These are phyloP conservation scores for Alectoria sarmentosa DNA, from an alignment of 495 filamentous ascomycete genomes.

Conservation along the genomic window DNA sequence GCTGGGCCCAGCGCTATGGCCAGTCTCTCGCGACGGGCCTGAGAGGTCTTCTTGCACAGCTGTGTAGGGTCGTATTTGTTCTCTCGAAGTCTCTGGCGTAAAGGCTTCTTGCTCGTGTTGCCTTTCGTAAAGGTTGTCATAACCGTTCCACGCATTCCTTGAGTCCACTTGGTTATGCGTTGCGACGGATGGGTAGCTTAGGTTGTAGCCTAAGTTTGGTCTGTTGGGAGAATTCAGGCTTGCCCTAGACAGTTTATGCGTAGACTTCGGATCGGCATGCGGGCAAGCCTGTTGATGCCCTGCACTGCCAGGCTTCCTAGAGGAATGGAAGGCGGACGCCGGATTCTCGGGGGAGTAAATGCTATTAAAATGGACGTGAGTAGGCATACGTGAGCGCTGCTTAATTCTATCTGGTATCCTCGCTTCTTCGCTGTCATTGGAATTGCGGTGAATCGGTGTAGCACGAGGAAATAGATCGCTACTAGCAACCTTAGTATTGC, in stretches of 20 bases:
- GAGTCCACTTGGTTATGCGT: not conserved
- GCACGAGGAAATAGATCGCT: not conserved
- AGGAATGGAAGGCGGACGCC: not conserved
- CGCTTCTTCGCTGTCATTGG: not conserved
- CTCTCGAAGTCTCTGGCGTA: not conserved
- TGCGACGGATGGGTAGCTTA: not conserved
- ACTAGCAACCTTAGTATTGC: not conserved
- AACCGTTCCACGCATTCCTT: constrained; percentile 20
- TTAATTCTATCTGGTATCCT: not conserved
- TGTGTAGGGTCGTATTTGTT: not conserved
- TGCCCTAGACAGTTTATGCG: not conserved
- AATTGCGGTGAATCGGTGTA: not conserved
- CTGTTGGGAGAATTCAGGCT: not conserved
- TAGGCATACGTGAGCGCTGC: not conserved
- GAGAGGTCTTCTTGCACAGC: not conserved
- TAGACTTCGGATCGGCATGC: not conserved
- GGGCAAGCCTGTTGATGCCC: not conserved
- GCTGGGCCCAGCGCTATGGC: not conserved
- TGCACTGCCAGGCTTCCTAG: not conserved
- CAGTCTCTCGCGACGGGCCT: not conserved
- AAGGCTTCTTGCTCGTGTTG: not conserved
- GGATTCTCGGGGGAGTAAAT: not conserved
- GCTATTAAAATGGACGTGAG: not conserved
- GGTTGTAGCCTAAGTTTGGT: too few relatives aligned
- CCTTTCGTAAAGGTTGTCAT: constrained; percentile 15